Base-by-base conservation (phyloP, 2,329 filamentous ascomycete species). In the Colletotrichum cuscutae region DNA sequence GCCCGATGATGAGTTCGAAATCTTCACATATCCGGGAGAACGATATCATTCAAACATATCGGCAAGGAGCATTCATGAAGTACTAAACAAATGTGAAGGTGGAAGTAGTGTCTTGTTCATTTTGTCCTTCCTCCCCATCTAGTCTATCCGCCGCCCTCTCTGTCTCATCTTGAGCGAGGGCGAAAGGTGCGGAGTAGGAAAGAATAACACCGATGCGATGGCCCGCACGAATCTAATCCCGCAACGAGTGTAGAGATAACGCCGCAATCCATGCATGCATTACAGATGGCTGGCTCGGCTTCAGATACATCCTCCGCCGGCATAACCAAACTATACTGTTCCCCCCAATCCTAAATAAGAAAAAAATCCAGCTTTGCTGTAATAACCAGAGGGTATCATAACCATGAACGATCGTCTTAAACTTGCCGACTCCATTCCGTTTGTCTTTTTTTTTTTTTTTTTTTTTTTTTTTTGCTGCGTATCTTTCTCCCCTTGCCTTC, bases 311-410 rank as follows among this genome's bases (percentile, higher is more conserved):
- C n/a, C 35, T 35, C n/a, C 52, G 35, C 30, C 49, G 15, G 37
- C 13, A n/a, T 37, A 37, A 52, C 9, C 61, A 26, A 15, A 11
- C 42, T 4, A 5, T 15, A 1, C 4, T 15, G 35, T 42, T 52
- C 12, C 28, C 22, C 37, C 37, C 37, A 7, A 28, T 28, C 30
- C 49, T 30, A 65, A 8, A 56, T 42, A 42, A 6, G 1, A 19
- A 19, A 3, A 49, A 54, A 72, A 68, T 7, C n/a, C 53, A 66
- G 59, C 13, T 13, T 28, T 19, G 49, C 54, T 37, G 24, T 53
- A 60, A 46, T 22, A 65, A 53, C 30, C 71, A 66, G 56, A 58
- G 70, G 74, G 74, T 75, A 75, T 75, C 74, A 74, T 72, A 74
- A 56, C 42, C 58, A 49, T 64, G 26, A 65, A 64, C 62, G 35